Percentiles rank a stretch among this genome's conserved stretches.
Evolutionary conservation across 1,284 basidiomycete species (phyloP).

Genomic region (Cryptococcus sp.): DNA sequence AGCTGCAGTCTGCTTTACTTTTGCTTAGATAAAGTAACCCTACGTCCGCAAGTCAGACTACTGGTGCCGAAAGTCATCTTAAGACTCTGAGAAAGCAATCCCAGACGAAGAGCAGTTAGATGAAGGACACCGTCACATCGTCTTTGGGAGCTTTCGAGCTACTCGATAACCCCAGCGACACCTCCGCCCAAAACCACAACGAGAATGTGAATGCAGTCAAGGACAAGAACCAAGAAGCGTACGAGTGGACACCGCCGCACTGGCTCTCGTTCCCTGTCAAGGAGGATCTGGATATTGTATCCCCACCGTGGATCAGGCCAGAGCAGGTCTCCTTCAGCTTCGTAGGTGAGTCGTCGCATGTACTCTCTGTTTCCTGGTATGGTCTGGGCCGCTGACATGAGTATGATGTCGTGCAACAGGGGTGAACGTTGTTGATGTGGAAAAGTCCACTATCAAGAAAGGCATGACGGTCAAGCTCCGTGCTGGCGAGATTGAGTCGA

Average conservation of each 20-base stretch:
- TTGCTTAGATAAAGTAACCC: too few relatives aligned
- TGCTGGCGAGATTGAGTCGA: slow-evolving; percentile 45
- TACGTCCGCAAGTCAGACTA: too few relatives aligned
- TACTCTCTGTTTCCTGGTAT: neutral
- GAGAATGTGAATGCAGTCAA: too few relatives aligned
- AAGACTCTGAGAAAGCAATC: too few relatives aligned
- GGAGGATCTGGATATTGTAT: slow-evolving; percentile 23
- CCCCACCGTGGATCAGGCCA: slow-evolving; percentile 34
- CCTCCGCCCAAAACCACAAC: neutral
- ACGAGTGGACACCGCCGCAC: slow-evolving; percentile 34
- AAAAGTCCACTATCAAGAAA: slow-evolving; percentile 23
- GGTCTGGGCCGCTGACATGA: neutral
- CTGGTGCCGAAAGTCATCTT: too few relatives aligned
- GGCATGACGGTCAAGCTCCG: slow-evolving; percentile 46
- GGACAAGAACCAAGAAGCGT: slow-evolving; percentile 10
- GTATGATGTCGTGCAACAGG: slow-evolving; percentile 3
- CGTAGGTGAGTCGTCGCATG: slow-evolving; percentile 22
- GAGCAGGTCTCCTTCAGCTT: slow-evolving; percentile 32
- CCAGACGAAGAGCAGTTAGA: neutral
- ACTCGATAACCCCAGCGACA: slow-evolving; percentile 14
- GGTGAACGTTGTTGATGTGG: slow-evolving; percentile 32
- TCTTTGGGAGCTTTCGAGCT: slow-evolving; percentile 30
- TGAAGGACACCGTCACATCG: slow-evolving; percentile 15
- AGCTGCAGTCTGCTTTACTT: too few relatives aligned
- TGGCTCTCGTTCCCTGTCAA: slow-evolving; percentile 36